Percentiles rank a stretch among this genome's conserved stretches.
Conservation (phyloP, 2,329 filamentous ascomycete species). For the Claviceps africana region DNA sequence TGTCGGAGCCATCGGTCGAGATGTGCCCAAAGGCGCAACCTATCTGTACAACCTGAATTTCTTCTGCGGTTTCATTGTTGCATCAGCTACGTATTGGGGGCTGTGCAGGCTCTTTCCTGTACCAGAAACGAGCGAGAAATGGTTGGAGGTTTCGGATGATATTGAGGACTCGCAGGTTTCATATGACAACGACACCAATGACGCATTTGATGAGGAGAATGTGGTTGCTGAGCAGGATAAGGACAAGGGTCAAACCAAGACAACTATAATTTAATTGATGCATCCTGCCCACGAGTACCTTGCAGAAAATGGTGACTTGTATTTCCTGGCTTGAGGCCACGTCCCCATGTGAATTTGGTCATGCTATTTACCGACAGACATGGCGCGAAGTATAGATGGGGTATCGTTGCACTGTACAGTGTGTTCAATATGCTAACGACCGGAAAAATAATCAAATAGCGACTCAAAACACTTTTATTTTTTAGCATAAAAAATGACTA, state of each 20-base stretch:
- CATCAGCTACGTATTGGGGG: slow-evolving; percentile 50
- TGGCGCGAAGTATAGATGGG: too few species aligned
- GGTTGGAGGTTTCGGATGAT: slow-evolving; percentile 62
- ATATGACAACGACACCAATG: slow-evolving; percentile 27
- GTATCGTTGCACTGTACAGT: too few species aligned
- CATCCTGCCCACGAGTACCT: background rate
- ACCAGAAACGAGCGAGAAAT: slow-evolving; percentile 57
- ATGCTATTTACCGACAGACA: too few species aligned
- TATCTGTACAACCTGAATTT: slow-evolving; percentile 90
- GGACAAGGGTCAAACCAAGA: background rate
- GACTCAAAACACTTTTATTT: too few species aligned
- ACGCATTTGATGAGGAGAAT: slow-evolving; percentile 26
- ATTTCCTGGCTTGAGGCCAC: background rate
- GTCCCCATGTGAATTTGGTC: too few species aligned
- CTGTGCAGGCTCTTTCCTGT: slow-evolving; percentile 59
- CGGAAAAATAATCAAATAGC: too few species aligned
- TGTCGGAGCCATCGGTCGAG: slow-evolving; percentile 58
- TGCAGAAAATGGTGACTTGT: background rate
- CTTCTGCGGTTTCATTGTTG: slow-evolving; percentile 69
- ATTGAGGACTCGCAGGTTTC: slow-evolving; percentile 39
- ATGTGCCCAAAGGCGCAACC: slow-evolving; percentile 62
- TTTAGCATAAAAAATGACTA: too few species aligned
- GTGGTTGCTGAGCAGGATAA: background rate
- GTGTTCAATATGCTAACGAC: too few species aligned
- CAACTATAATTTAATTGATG: background rate